A percentile compares a stretch with the other conserved stretches of the same genome.
Evolutionary conservation across 305 asterid species (phyloP).

Genomic region (Caryopteris hybrid): DNA sequence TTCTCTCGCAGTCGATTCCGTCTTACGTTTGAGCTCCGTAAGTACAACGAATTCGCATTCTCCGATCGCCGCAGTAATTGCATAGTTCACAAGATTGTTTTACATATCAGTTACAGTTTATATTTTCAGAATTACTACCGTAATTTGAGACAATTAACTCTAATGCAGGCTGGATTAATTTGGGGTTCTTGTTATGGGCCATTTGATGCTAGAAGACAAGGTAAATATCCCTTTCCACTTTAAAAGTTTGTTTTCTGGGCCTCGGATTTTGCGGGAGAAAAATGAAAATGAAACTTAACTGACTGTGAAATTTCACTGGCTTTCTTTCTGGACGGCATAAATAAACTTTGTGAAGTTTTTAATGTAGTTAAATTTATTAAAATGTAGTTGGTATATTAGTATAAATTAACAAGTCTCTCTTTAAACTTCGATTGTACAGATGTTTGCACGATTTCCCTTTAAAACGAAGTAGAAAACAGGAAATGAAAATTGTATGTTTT

Average conservation of each 20-base stretch:
- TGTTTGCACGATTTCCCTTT: no score
- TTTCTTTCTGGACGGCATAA: not conserved
- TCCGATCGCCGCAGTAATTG: not conserved
- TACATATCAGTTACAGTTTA: not conserved
- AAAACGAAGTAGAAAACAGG: not conserved
- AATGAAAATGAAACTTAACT: not conserved
- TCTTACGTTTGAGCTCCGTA: slow-evolving; percentile 62
- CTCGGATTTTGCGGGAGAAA: not conserved
- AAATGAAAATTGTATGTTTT: no score
- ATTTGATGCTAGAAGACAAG: slow-evolving; percentile 50
- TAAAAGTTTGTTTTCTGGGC: not conserved
- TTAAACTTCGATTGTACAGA: no score
- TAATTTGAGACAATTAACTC: not conserved
- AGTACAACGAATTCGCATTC: slow-evolving; percentile 12
- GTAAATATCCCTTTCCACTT: slow-evolving; percentile 18
- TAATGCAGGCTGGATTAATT: slow-evolving; percentile 66
- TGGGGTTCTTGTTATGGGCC: slow-evolving; percentile 85
- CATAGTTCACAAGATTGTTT: not conserved
- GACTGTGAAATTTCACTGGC: not conserved
- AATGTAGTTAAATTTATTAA: not conserved
- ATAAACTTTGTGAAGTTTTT: not conserved
- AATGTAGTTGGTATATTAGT: no score
- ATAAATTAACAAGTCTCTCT: no score
- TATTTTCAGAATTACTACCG: not conserved
- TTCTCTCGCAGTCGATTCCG: slow-evolving; percentile 66